Evolutionary conservation across 192 early-diverging fungal genomes (phyloP).

Genomic region (Helicostylum pulchrum): DNA sequence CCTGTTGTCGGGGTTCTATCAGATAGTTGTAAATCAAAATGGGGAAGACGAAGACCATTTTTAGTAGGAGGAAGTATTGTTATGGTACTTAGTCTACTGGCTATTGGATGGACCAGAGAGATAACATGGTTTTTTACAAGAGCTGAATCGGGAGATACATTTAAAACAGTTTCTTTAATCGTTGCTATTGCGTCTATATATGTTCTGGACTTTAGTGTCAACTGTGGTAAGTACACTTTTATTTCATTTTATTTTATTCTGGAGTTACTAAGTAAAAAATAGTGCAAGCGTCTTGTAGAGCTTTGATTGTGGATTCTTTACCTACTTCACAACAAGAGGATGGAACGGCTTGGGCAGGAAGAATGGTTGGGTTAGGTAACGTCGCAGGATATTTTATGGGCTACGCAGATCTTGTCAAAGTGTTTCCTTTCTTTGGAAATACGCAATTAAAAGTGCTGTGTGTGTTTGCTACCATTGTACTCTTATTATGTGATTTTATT

Average conservation of each 20-base stretch:
- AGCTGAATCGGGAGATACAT: slow-evolving; percentile 17
- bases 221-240: slow-evolving; percentile 52
- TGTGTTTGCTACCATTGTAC: slow-evolving; percentile 64
- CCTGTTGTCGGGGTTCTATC: slow-evolving; percentile 83
- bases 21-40: slow-evolving; percentile 67
- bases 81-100: slow-evolving; percentile 58
- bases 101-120: slow-evolving; percentile 81
- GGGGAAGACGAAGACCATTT: slow-evolving; percentile 84
- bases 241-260: not conserved
- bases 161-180: slow-evolving; percentile 44
- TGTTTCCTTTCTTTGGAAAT: slow-evolving; percentile 71
- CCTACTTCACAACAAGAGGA: slow-evolving; percentile 79
- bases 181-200: slow-evolving; percentile 84
- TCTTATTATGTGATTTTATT: slow-evolving; percentile 55
- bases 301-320: slow-evolving; percentile 81
- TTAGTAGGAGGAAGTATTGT: slow-evolving; percentile 68
- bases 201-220: slow-evolving; percentile 90
- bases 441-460: slow-evolving; percentile 84
- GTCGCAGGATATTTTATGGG: slow-evolving; percentile 89
- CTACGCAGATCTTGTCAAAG: slow-evolving; percentile 66
- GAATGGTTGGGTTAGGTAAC: slow-evolving; percentile 86
- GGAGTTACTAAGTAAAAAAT: not conserved
- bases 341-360: slow-evolving; percentile 83
- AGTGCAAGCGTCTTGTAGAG: slow-evolving; percentile 84
- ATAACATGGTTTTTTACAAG: slow-evolving; percentile 47